Evolutionary conservation across 352 stramenopile species (phyloP), one percentile per base, ranked within the genome.

Genomic region (Albugo candida): DNA sequence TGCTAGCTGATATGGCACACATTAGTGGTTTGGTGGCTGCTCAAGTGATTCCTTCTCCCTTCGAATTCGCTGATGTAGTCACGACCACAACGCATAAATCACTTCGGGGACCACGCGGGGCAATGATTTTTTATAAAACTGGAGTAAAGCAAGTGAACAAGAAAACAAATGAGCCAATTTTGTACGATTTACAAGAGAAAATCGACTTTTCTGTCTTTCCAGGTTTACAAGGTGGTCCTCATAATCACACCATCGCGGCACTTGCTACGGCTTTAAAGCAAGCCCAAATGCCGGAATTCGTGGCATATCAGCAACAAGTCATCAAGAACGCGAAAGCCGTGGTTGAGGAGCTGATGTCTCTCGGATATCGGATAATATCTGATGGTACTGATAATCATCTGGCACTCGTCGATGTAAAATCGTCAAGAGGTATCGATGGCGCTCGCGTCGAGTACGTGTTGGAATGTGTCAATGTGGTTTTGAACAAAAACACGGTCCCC

Each of bases 81-180:
- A 99, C 94, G 31, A 99, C 95, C 13, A 99, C 96, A 36, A 99
- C 95, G 37, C 96, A 99, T 81, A 99, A 99, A 74, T 97, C 86
- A 52, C 77, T 99, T 19, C 81, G 96, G 52, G 96, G 96, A 34
- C 96, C 96, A 11, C 84, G 96, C 54, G 95, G 94, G 40, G 96
- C 94, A 40, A 99, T 99, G 95, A 99, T 99, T 67, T 99, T 99
- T 63, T 99, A 96, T 72, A 77, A 95, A 49, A 99, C 98, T 69
- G 94, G 81, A 10, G 61, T 93, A 37, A 72, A 87, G 46, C 82
- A 73, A 48, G 73, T 84, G 0, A 93, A 96, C 54, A 97, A 98
- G 69, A 99, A 98, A 70, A 24, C 38, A 19, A 93, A 93, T 47
- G 83, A 96, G 17, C 67, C 79, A 45, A 63, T 70, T 6, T 49